Conservation (phyloP, 176 grass and related monocot genomes). For the Chloris gayana region DNA sequence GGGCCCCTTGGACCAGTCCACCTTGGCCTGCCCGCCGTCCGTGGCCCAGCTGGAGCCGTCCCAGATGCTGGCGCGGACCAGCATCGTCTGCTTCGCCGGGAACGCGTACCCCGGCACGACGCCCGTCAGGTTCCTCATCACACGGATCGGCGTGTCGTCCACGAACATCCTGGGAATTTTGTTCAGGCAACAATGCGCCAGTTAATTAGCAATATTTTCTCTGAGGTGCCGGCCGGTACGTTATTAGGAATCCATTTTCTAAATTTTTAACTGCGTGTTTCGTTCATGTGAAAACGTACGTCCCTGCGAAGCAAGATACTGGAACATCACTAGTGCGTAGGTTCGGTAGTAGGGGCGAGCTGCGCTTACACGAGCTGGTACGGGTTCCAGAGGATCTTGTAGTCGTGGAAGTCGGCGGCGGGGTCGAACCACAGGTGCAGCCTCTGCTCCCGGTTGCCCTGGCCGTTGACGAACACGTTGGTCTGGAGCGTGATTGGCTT, state of each 20-base stretch:
- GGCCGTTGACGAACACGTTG: conserved; percentile 66
- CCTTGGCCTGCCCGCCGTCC: conserved; percentile 55
- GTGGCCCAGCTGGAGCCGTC: conserved; percentile 79
- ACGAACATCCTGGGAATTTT: conserved; percentile 47
- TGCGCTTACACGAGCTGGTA: conserved; percentile 65
- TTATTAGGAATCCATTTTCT: too few relatives aligned
- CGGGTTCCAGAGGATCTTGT: conserved; percentile 84
- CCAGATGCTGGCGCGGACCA: conserved; percentile 62
- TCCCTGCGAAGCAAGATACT: too few relatives aligned
- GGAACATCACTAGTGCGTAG: too few relatives aligned
- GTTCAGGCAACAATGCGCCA: too few relatives aligned
- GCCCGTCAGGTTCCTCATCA: conserved; percentile 56
- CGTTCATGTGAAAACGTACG: too few relatives aligned
- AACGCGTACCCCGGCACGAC: conserved; percentile 36
- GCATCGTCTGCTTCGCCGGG: conserved; percentile 60
- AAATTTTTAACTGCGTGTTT: too few relatives aligned
- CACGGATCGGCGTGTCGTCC: conserved; percentile 62
- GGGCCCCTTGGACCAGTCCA: conserved; percentile 59
- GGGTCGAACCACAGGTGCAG: conserved; percentile 75
- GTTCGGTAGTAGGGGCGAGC: neutral
- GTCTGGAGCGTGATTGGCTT: conserved; percentile 64
- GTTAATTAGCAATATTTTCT: too few relatives aligned
- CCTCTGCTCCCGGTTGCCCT: conserved; percentile 57
- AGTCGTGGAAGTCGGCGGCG: conserved; percentile 71
- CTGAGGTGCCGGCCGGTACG: too few relatives aligned